Evolutionary conservation across 805 yeast species (phyloP), one percentile per base, ranked within the genome.

Genomic region (Lachancea nothofagi): DNA sequence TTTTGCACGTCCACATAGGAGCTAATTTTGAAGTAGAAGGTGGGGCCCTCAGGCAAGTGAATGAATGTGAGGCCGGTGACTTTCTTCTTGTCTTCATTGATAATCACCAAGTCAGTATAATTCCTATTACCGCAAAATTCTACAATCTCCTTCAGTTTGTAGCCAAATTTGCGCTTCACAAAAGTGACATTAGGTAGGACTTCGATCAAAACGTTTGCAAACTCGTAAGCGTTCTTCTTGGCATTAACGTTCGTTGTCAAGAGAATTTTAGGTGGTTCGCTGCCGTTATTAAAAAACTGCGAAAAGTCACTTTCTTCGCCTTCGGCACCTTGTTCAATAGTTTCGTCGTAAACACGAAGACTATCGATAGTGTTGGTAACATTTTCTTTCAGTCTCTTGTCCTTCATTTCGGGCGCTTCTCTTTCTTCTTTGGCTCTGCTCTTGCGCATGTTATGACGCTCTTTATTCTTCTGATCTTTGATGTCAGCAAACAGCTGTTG

Each of bases 11-110:
- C 83, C 12, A 77, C 75, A 31, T 83, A 71, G 3, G 95, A 86
- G 6, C 87, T 70, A 3, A 93, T 68, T 21, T 93, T 81, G 55
- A 93, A 93, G 65, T 90, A 89, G 59, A 87, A 87, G 0, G 97
- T 83, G 26, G 98, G 98, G 1, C 98, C 98, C 33, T 75, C 84
- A 7, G 98, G 98, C 43, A 93, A 71, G 66, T 93, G 96, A 42
- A 93, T 82, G 55, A 93, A 84, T 1, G 97, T 87, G 42, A 93
- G 65, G 2, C 98, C 98, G 38, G 84, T 89, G 27, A 93, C 94
- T 47, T 73, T 74, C 63, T 90, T 93, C 64, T 89, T 89, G 65
- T 87, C 96, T 64, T 93, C 98, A 60, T 93, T 93, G 44, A 93
- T 77, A 35, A 93, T 88, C 22, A 93, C 68, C 53, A 93, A 67